phyloP scores from a whole-genome alignment of 495 filamentous ascomycete species.

The Lophium mytilinum region DNA sequence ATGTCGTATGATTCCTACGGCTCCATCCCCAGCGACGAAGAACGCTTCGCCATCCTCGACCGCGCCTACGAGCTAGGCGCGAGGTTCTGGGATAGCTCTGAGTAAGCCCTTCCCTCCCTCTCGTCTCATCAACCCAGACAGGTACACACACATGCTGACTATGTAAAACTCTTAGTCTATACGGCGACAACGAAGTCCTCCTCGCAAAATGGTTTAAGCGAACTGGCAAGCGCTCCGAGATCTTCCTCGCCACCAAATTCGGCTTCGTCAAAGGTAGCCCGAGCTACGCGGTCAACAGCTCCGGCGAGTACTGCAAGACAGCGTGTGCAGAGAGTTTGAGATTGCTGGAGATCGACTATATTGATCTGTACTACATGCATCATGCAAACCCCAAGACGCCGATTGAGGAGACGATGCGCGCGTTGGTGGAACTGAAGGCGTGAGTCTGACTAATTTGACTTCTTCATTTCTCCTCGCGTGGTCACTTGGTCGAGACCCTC shows the following conservation, averaged over 20 bases:
- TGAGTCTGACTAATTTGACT: too few relatives aligned
- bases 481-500: neutral
- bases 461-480: neutral
- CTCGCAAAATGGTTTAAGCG: constrained; percentile 50
- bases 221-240: constrained; percentile 45
- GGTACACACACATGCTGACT: neutral
- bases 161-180: constrained; percentile 14
- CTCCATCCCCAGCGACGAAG: constrained; percentile 33
- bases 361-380: constrained; percentile 38
- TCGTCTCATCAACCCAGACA: neutral
- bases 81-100: constrained; percentile 54
- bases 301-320: constrained; percentile 39
- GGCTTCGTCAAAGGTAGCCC: constrained; percentile 32
- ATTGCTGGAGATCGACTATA: constrained; percentile 37
- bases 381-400: constrained; percentile 47
- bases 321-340: constrained; percentile 40
- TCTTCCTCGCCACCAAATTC: constrained; percentile 55
- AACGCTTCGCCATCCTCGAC: constrained; percentile 45
- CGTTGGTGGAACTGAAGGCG: constrained; percentile 44
- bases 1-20: constrained; percentile 38
- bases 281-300: constrained; percentile 30
- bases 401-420: constrained; percentile 56
- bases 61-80: constrained; percentile 48
- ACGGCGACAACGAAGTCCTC: constrained; percentile 46
- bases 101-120: constrained; percentile 33